These are phyloP conservation scores for Pyrrhoderma lamaoense DNA, from an alignment of 1,284 basidiomycete species.

Conservation along the genomic window DNA sequence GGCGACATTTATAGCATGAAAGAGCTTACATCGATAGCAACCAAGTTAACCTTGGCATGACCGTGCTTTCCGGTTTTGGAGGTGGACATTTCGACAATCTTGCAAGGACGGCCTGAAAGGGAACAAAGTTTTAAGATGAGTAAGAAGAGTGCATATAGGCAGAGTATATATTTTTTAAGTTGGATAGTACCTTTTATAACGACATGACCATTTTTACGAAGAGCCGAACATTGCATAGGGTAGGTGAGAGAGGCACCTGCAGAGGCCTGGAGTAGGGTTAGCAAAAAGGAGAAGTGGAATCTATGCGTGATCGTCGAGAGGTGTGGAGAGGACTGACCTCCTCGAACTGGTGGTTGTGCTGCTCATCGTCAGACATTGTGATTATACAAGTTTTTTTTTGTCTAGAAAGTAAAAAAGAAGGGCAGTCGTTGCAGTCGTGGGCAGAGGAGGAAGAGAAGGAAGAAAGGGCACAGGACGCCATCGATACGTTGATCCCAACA, in stretches of 20 bases:
- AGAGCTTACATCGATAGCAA: slow-evolving; percentile 84
- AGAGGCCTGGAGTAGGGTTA: slow-evolving; percentile 39
- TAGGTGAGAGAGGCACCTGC: slow-evolving; percentile 85
- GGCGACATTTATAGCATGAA: slow-evolving; percentile 5
- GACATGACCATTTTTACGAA: slow-evolving; percentile 92
- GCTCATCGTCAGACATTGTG: slow-evolving; percentile 21
- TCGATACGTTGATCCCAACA: not conserved
- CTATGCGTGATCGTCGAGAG: slow-evolving; percentile 7
- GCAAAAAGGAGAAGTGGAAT: not conserved
- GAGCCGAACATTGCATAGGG: slow-evolving; percentile 97
- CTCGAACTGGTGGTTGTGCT: slow-evolving; percentile 18
- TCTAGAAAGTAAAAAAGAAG: slow-evolving; percentile 7
- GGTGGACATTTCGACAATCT: slow-evolving; percentile 99
- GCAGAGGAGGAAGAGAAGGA: slow-evolving; percentile 14
- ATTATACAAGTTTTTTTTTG: not conserved
- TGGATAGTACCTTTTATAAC: slow-evolving; percentile 76
- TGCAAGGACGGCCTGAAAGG: slow-evolving; percentile 85
- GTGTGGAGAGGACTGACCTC: slow-evolving; percentile 1
- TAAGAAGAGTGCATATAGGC: not conserved
- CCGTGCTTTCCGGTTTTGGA: slow-evolving; percentile 99
- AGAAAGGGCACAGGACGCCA: not conserved
- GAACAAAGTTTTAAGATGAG: slow-evolving; percentile 15
- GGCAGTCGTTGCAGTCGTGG: not conserved
- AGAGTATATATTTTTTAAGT: slow-evolving; percentile 11
- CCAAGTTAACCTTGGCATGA: slow-evolving; percentile 98